These are phyloP conservation scores for Pichia sp. DNA, from an alignment of 1,139 yeast genomes.

Conservation along the genomic window DNA sequence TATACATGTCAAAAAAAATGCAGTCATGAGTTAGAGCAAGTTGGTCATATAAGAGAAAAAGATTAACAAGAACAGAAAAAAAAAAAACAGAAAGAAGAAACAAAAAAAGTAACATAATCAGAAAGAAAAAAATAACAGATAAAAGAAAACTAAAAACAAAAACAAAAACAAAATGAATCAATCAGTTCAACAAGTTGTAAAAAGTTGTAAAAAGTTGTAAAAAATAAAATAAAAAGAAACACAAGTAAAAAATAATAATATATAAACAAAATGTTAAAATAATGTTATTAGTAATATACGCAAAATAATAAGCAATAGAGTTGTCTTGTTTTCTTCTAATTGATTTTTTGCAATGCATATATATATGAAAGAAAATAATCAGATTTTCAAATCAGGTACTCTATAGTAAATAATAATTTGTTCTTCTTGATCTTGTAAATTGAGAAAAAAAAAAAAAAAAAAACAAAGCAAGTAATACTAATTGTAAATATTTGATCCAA, in stretches of 20 bases:
- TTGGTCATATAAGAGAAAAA: neutral
- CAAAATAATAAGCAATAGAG: neutral
- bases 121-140: neutral
- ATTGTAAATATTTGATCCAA: conserved; percentile 23
- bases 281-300: neutral
- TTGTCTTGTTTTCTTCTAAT: neutral
- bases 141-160: no score
- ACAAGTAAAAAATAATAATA: neutral
- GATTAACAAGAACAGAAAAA: neutral
- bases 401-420: neutral
- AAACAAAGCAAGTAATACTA: neutral
- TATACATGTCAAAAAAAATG: neutral
- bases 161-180: no score
- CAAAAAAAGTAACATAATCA: no score
- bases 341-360: neutral
- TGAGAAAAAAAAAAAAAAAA: no score
- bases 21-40: neutral
- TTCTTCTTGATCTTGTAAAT: no score
- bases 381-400: neutral
- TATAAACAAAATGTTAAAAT: no score
- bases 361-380: neutral
- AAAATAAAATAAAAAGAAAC: neutral
- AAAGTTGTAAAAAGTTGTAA: neutral
- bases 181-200: neutral
- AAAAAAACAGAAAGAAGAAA: neutral